Conservation (phyloP, 768 basidiomycete species). For the Boletus rubroflammeus region DNA sequence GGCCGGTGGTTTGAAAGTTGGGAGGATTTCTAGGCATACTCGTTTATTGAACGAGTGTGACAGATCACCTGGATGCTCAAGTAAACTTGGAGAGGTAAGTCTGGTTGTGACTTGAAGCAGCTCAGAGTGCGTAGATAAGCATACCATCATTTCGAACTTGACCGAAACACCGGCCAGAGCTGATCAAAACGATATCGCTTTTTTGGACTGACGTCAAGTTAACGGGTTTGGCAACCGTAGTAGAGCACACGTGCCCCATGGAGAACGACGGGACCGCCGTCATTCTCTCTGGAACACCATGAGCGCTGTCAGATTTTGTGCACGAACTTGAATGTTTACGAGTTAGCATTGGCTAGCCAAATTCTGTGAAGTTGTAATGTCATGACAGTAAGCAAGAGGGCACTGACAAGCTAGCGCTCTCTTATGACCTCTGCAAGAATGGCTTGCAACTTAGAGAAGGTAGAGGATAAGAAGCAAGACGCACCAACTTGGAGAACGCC, state of each 20-base stretch:
- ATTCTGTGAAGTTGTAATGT: neutral
- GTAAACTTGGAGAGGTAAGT: neutral
- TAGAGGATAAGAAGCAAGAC: neutral
- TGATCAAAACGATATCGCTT: neutral
- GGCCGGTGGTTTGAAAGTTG: constrained; percentile 4
- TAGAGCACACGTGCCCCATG: neutral
- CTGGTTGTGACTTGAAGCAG: neutral
- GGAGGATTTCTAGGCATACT: constrained; percentile 20
- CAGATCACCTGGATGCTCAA: constrained; percentile 19
- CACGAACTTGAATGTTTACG: neutral
- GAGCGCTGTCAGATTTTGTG: neutral
- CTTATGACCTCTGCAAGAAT: neutral
- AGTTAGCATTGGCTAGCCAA: neutral
- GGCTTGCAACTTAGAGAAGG: neutral
- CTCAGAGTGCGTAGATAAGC: constrained; percentile 8
- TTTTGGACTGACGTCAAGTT: neutral
- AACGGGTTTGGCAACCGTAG: neutral
- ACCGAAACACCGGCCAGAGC: constrained; percentile 9
- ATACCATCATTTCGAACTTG: constrained; percentile 15
- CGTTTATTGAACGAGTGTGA: constrained; percentile 4
- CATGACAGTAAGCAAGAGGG: neutral
- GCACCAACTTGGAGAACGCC: neutral
- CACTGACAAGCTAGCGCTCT: neutral
- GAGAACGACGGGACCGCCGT: constrained; percentile 2
- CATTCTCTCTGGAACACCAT: constrained; percentile 3